Evolutionary conservation across 306 rosid species (phyloP), one percentile per base, ranked within the genome.

Genomic region (Morella rubra): DNA sequence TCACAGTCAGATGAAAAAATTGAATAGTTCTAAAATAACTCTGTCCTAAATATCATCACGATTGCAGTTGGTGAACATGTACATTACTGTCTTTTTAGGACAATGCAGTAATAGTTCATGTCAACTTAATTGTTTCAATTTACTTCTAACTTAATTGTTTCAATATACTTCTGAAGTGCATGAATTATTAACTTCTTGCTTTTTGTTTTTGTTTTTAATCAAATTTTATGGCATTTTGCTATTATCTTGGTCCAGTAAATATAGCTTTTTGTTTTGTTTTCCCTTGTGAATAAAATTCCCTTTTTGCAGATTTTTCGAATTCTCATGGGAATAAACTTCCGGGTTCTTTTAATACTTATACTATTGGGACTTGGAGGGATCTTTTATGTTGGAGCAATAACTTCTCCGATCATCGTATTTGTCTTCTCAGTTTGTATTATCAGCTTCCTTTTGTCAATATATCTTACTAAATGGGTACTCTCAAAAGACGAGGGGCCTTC

Each of bases 401-500:
- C 97, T 47, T 95, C 99, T 74, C 97, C 99, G 0, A 88, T 92
- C 77, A 87, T 95, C 73, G 86, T 95, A 41, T 92, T 95, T 77
- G 99, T 95, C 86, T 87, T 95, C 84, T 77, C 97, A 42, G 71
- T 92, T 80, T 95, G 99, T 81, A 90, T 95, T 67, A 76, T 90
- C 85, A 92, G 97, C 92, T 95, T 95, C 88, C 86, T 91, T 78
- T 84, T 90, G 68, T 73, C 99, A 0, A 69, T 91, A 70, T 86
- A 92, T 82, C 96, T 92, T 73, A 81, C 87, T 20, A 95, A 89
- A 85, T 95, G 99, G 99, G 99, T 95, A 66, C 99, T 95, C 10
- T 86, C 97, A 1, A 95, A 95, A 82, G 99, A 95, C 76, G 99
- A 95, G 91, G 99, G 99, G 32, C 97, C 99, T 58, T 96, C 88